phyloP scores from a whole-genome alignment of 306 rosid species.

The Parietaria judaica region DNA sequence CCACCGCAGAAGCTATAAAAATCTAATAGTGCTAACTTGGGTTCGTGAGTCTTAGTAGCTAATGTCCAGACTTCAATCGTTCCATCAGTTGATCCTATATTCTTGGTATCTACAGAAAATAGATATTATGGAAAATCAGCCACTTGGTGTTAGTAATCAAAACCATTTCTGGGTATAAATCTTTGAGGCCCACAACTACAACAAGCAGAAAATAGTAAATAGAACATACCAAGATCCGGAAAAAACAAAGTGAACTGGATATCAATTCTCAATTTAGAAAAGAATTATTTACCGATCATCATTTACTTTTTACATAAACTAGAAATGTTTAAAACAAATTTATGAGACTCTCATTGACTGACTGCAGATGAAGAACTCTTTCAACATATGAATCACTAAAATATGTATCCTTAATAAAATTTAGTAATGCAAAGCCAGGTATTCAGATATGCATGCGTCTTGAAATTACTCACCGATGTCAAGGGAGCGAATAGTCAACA shows the following conservation, averaged over 20 bases:
- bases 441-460: no score
- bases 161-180: no score
- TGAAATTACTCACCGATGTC: constrained; percentile 33
- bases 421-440: no score
- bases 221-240: background rate
- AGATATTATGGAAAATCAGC: constrained; percentile 11
- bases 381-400: no score
- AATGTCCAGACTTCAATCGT: constrained; percentile 21
- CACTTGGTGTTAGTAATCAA: constrained; percentile 7
- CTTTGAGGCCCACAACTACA: constrained; percentile 1
- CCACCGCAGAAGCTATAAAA: constrained; percentile 92
- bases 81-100: constrained; percentile 21
- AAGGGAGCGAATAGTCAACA: constrained; percentile 62
- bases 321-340: no score
- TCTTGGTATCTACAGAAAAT: constrained; percentile 42
- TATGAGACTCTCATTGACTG: no score
- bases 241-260: no score
- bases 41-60: constrained; percentile 23
- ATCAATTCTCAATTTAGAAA: no score
- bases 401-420: no score
- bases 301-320: no score
- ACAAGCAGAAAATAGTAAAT: background rate
- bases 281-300: no score
- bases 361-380: no score
- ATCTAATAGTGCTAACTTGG: constrained; percentile 56